These are phyloP conservation scores for Pseudogymnoascus sp. DNA, from an alignment of 2,329 filamentous ascomycete genomes.

Conservation along the genomic window DNA sequence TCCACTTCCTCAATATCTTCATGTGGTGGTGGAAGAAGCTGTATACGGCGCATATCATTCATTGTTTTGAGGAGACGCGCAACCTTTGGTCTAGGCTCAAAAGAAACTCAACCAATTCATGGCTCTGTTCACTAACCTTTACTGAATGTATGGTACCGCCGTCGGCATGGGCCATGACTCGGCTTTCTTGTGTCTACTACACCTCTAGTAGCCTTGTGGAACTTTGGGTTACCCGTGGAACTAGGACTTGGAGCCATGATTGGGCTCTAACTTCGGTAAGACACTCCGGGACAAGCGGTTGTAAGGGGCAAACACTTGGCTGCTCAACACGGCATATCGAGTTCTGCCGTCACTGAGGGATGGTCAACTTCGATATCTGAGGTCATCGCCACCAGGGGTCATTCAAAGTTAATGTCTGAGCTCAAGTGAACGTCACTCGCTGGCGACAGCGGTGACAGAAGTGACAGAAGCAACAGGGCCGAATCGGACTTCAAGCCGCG, in stretches of 20 bases:
- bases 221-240: slow-evolving; percentile 7
- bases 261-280: slow-evolving; percentile 1
- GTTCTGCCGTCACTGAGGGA: neutral
- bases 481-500: slow-evolving; percentile 6
- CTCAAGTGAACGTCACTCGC: neutral
- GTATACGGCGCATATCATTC: neutral
- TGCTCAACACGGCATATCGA: slow-evolving; percentile 5
- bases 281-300: slow-evolving; percentile 7
- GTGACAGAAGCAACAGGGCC: neutral
- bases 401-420: neutral
- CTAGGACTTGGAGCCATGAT: neutral
- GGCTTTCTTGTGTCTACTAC: neutral
- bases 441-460: neutral
- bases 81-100: neutral
- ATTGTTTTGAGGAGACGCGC: neutral
- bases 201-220: slow-evolving; percentile 6
- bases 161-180: neutral
- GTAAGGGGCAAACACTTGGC: slow-evolving; percentile 4
- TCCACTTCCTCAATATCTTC: neutral
- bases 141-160: neutral
- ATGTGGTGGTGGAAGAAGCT: neutral
- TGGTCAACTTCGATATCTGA: neutral
- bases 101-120: neutral
- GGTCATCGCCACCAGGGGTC: slow-evolving; percentile 1
- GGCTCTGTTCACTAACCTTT: neutral